Conservation (phyloP, 2,329 filamentous ascomycete species). For the Botryotinia convoluta region DNA sequence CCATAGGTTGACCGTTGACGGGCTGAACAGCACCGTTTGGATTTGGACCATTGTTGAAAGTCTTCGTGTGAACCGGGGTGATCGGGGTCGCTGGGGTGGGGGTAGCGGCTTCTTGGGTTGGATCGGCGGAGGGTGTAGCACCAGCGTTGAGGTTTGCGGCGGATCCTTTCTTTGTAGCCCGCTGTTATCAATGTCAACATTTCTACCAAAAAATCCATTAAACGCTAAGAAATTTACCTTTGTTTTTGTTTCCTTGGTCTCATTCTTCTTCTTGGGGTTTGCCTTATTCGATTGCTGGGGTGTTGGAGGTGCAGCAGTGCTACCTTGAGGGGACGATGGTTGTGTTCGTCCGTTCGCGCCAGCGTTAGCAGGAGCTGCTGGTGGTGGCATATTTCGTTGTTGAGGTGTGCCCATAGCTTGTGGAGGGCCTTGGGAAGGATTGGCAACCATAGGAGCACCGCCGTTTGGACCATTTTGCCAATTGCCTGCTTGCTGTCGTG, state of each 20-base stretch:
- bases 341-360: slow-evolving; percentile 55
- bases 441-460: slow-evolving; percentile 46
- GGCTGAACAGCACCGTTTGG: slow-evolving; percentile 46
- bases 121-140: slow-evolving; percentile 57
- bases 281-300: slow-evolving; percentile 71
- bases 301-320: slow-evolving; percentile 69
- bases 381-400: slow-evolving; percentile 67
- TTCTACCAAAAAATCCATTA: slow-evolving; percentile 38
- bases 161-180: slow-evolving; percentile 57
- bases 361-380: slow-evolving; percentile 54
- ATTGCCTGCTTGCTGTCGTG: slow-evolving; percentile 41
- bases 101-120: slow-evolving; percentile 54
- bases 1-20: slow-evolving; percentile 41
- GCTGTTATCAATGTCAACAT: slow-evolving; percentile 39
- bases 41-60: slow-evolving; percentile 44
- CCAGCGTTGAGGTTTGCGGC: slow-evolving; percentile 53
- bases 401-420: slow-evolving; percentile 60
- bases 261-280: slow-evolving; percentile 79
- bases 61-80: slow-evolving; percentile 53
- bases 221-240: slow-evolving; percentile 57
- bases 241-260: slow-evolving; percentile 72
- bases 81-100: slow-evolving; percentile 63
- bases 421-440: slow-evolving; percentile 41
- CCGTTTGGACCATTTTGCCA: slow-evolving; percentile 40
- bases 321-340: slow-evolving; percentile 61